Evolutionary conservation across 805 yeast species (phyloP), one percentile per base, ranked within the genome.

Genomic region (Metschnikowia shivogae): DNA sequence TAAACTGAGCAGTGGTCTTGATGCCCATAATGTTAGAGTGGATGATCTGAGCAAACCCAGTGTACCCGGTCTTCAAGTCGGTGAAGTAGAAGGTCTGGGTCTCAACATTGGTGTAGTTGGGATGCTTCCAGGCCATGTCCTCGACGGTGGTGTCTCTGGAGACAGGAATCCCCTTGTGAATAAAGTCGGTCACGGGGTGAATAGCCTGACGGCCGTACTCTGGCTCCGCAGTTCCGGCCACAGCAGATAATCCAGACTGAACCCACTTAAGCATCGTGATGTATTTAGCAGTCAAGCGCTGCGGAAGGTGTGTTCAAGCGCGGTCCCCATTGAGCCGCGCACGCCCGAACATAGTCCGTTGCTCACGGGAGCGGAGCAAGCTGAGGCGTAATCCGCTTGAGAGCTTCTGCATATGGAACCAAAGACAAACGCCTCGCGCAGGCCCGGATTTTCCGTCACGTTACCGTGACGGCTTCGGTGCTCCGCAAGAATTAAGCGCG

Each of bases 221-320:
- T 22, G 99, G 99, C 65, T 93, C 99, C 2, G 96, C 97, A 10
- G 95, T 80, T 44, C 99, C 99, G 5, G 97, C 92, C 37, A 89
- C 93, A 5, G 95, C 93, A n/a, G 97, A 87, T 43, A 86, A 74
- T 54, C 89, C 82, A 50, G 89, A 84, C 71, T 85, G 90, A 48
- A 85, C 85, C 89, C 89, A 85, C 78, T 81, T 84, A 43, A 84
- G 69, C 90, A 84, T 84, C n/a, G 19, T 43, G 24, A 19, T 19
- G 17, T 29, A 30, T 37, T n/a, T 20, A 29, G 34, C 27, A 37
- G 40, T 7, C 19, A 12, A 36, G 13, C 5, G 32, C 10, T 36
- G 10, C 28, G 39, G 33, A 22, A 6, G 4, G 6, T 6, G 40
- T n/a, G 30, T 19, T 19, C 11, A 30, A 37, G 34, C 22, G 40